A percentile compares a stretch with the other conserved stretches of the same genome.
Conservation (phyloP, 2,329 filamentous ascomycete genomes). For the Thyridium curvatum region DNA sequence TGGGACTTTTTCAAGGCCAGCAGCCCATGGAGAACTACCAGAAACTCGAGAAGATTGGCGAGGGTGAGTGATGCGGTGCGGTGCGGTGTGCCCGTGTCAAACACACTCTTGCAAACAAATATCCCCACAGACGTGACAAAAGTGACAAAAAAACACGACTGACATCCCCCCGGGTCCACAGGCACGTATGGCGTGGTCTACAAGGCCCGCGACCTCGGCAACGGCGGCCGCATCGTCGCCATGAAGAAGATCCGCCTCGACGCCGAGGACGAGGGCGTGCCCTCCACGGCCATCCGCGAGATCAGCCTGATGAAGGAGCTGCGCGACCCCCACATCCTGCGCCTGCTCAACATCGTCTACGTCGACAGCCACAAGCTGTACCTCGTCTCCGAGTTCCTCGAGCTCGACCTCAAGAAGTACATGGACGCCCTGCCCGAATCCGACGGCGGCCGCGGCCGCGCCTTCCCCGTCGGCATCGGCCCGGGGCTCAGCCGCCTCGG, state of each 20-base stretch:
- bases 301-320: constrained; percentile 93
- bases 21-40: constrained; percentile 94
- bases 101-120: no score
- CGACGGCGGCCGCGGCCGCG: constrained; percentile 79
- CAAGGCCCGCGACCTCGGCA: constrained; percentile 81
- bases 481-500: constrained; percentile 60
- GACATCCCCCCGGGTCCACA: constrained; percentile 24
- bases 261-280: constrained; percentile 47
- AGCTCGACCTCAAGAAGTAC: constrained; percentile 90
- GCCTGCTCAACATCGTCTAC: constrained; percentile 85
- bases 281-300: constrained; percentile 67
- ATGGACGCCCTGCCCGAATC: constrained; percentile 85
- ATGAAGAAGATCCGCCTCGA: constrained; percentile 95
- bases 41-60: constrained; percentile 88
- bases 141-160: neutral
- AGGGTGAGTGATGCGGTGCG: no score
- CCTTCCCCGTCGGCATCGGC: constrained; percentile 71
- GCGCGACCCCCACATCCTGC: constrained; percentile 85
- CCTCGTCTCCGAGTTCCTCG: constrained; percentile 87
- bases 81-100: no score
- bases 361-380: constrained; percentile 93
- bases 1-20: no score
- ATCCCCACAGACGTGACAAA: no score
- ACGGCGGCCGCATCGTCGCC: constrained; percentile 79
- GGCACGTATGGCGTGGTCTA: constrained; percentile 95